Evolutionary conservation across 805 yeast genomes (phyloP), one percentile per base, ranked within the genome.

Genomic region (Candida manassasensis): DNA sequence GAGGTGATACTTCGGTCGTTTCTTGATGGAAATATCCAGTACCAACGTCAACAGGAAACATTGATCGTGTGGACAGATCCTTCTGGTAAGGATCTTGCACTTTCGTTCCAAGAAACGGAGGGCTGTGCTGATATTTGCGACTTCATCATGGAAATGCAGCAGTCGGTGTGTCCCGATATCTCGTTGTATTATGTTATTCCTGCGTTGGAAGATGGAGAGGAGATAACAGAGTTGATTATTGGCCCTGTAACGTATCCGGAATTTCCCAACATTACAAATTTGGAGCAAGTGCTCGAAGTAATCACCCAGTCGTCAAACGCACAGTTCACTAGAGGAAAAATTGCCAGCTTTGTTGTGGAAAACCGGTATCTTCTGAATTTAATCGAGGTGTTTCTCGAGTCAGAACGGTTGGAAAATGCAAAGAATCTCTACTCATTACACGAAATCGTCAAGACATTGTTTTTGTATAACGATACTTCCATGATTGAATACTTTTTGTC

Each of bases 41-140:
- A 84, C 54, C 97, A 90, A 54, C 74, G 95, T 50, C 97, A 93
- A 52, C 96, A 88, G 52, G 97, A 88, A 39, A 88, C 97, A 0
- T 65, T 90, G 32, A 86, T 90, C 7, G 96, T 90, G 14, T 90
- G 97, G 97, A 84, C 94, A 7, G 96, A 86, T 50, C 69, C 73
- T 13, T 78, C 81, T 6, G 72, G 71, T 4, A 72, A 71, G 35
- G 95, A 87, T 56, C 77, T 86, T 43, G 97, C 97, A 2, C 67
- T 90, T 16, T 83, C 94, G 30, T 90, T 90, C 57, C 96, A 90
- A 57, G 97, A 88, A 49, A 79, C 85, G 22, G 83, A 81, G 30
- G 97, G 97, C 0, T 90, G 98, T 57, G 75, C 84, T 9, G 75
- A 79, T 5, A 51, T 89, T 29, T 87, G 96, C 54, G 90, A 85